Percentiles rank a stretch among this genome's conserved stretches.
phyloP scores from a whole-genome alignment of 208 protist species.

The Crithidia bombi region DNA sequence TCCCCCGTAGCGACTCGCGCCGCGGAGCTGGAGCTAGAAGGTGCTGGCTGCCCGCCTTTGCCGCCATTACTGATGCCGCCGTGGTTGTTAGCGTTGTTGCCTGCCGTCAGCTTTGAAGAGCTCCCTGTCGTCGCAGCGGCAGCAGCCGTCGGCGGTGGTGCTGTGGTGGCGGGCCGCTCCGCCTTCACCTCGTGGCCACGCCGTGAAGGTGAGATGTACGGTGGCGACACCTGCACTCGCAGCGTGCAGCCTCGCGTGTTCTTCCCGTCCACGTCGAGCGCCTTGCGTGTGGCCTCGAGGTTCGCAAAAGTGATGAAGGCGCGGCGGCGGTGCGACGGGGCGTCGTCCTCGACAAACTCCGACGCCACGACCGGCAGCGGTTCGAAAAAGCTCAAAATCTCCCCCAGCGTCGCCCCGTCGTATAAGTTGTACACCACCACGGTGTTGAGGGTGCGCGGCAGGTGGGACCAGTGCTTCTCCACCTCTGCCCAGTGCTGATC shows the following conservation, averaged over 20 bases:
- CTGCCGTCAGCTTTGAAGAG: conserved; percentile 6
- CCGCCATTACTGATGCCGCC: not conserved
- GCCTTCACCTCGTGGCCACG: conserved; percentile 54
- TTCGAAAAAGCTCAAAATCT: conserved; percentile 63
- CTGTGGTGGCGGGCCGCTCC: conserved; percentile 2
- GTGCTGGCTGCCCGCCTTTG: not conserved
- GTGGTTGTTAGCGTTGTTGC: not conserved
- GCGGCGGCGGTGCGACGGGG: conserved; percentile 62
- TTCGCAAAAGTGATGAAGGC: conserved; percentile 77
- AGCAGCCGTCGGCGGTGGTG: not conserved
- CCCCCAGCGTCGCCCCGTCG: conserved; percentile 61
- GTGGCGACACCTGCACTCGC: conserved; percentile 83
- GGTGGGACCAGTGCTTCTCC: conserved; percentile 72
- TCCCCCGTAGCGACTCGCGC: not conserved
- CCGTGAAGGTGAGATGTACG: conserved; percentile 66
- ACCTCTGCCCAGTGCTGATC: conserved; percentile 78
- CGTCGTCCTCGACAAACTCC: conserved; percentile 65
- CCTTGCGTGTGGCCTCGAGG: conserved; percentile 47
- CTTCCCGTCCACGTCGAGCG: conserved; percentile 80
- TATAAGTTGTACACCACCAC: conserved; percentile 86
- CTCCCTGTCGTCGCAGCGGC: not conserved
- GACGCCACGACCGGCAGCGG: conserved; percentile 44
- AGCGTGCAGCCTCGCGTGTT: conserved; percentile 82
- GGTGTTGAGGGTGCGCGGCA: conserved; percentile 66
- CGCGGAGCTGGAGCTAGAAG: conserved; percentile 10